phyloP scores from a whole-genome alignment of 2,329 filamentous ascomycete genomes.

The Emericellopsis atlantica region DNA sequence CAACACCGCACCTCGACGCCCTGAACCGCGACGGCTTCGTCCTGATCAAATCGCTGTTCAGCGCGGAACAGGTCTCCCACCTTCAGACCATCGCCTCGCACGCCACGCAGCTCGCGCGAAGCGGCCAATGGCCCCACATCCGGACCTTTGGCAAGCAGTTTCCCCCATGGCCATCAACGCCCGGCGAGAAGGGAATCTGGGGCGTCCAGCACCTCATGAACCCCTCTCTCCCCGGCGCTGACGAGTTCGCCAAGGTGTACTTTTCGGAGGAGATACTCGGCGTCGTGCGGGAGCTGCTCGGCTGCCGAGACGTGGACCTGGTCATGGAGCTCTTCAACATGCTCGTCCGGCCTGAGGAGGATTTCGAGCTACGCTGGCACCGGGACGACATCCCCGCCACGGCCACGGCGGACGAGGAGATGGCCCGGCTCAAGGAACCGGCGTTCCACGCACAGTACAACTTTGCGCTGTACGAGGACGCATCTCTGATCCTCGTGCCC shows the following conservation, averaged over 20 bases:
- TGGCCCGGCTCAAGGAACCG: slow-evolving; percentile 41
- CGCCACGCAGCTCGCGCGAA: slow-evolving; percentile 48
- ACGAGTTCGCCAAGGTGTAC: slow-evolving; percentile 55
- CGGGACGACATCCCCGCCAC: slow-evolving; percentile 67
- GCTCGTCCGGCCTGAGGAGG: slow-evolving; percentile 57
- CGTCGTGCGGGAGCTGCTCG: slow-evolving; percentile 53
- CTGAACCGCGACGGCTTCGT: slow-evolving; percentile 68
- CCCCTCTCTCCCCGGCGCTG: slow-evolving; percentile 50
- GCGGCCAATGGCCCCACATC: slow-evolving; percentile 69
- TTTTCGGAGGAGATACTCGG: slow-evolving; percentile 54
- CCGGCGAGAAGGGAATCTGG: slow-evolving; percentile 60
- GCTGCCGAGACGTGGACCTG: slow-evolving; percentile 41
- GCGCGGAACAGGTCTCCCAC: slow-evolving; percentile 35
- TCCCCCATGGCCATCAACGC: slow-evolving; percentile 63
- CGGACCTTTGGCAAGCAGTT: slow-evolving; percentile 84
- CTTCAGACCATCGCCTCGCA: slow-evolving; percentile 48
- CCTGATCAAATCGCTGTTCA: slow-evolving; percentile 53
- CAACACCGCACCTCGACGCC: slow-evolving; percentile 17
- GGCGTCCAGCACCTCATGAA: slow-evolving; percentile 78
- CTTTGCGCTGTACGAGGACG: slow-evolving; percentile 65
- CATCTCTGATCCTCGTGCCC: slow-evolving; percentile 62
- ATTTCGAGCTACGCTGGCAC: slow-evolving; percentile 75
- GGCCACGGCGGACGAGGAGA: slow-evolving; percentile 55
- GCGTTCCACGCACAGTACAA: slow-evolving; percentile 81
- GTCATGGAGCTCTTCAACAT: slow-evolving; percentile 86